phyloP scores from a whole-genome alignment of 140 eudicot species.

The Flaveria floridana region DNA sequence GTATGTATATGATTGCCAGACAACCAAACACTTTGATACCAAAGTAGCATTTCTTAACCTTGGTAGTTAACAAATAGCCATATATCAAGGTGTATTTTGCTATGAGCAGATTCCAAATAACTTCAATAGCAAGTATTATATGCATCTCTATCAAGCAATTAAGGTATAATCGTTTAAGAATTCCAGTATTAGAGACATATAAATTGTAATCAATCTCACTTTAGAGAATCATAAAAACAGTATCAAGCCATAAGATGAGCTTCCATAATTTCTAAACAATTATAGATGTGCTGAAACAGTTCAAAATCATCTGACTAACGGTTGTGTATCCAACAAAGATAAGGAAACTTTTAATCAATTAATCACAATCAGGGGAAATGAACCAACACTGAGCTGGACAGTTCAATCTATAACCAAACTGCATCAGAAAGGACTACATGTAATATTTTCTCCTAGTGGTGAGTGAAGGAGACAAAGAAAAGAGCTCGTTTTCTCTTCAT shows the following conservation, averaged over 20 bases:
- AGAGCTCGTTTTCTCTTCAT: conserved; percentile 6
- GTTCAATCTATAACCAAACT: background rate
- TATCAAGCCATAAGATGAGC: conserved; percentile 7
- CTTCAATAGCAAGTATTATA: background rate
- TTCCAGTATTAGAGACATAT: background rate
- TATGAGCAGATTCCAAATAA: conserved; percentile 14
- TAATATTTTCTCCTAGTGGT: background rate
- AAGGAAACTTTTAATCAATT: background rate
- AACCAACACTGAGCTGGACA: background rate
- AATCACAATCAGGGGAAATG: background rate
- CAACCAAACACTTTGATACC: background rate
- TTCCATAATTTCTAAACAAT: background rate
- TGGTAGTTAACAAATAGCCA: conserved; percentile 13
- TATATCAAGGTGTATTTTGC: background rate
- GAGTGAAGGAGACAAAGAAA: background rate
- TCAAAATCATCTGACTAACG: background rate
- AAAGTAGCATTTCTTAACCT: conserved; percentile 2
- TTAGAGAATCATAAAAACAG: background rate
- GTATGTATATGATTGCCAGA: background rate
- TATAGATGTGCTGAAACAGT: background rate
- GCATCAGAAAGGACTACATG: background rate
- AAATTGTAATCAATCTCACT: background rate
- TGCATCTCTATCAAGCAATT: background rate
- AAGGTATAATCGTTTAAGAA: background rate
- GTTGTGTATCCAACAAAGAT: background rate